These are phyloP conservation scores for Picochlorum sp. DNA, from an alignment of 139 green algal species.

Conservation along the genomic window DNA sequence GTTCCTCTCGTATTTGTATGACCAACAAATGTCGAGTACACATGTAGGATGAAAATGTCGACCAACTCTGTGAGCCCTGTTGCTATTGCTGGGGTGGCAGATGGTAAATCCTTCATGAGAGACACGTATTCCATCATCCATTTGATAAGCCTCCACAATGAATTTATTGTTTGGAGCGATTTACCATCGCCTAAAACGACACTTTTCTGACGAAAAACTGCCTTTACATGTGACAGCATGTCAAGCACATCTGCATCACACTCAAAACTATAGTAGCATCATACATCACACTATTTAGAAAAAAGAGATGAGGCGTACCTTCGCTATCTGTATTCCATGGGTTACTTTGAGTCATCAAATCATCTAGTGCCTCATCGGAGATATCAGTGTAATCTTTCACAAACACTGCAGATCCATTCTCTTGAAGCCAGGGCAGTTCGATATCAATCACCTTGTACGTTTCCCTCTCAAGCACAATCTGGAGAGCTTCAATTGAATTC, in stretches of 20 bases:
- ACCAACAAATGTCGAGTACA: slow-evolving; percentile 29
- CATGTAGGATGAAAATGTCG: slow-evolving; percentile 42
- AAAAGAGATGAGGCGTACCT: neutral
- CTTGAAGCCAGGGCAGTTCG: neutral
- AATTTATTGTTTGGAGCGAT: slow-evolving; percentile 18
- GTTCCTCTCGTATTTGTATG: slow-evolving; percentile 17
- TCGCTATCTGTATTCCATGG: neutral
- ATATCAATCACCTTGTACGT: neutral
- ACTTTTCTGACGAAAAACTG: neutral
- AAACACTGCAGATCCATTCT: too few relatives aligned
- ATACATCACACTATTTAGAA: neutral
- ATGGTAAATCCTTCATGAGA: slow-evolving; percentile 39
- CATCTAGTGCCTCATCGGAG: too few relatives aligned
- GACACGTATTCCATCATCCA: slow-evolving; percentile 35
- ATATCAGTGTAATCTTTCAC: too few relatives aligned
- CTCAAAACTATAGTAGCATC: neutral
- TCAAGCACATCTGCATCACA: neutral
- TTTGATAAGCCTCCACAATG: slow-evolving; percentile 30
- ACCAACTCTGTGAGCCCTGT: slow-evolving; percentile 36
- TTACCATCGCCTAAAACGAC: neutral
- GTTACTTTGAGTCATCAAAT: neutral
- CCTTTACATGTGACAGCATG: slow-evolving; percentile 3
- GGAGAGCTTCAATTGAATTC: neutral
- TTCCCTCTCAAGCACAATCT: neutral
- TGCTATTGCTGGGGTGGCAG: slow-evolving; percentile 25